Evolutionary conservation across 768 basidiomycete genomes (phyloP), one percentile per base, ranked within the genome.

Genomic region (Trametes villosa): DNA sequence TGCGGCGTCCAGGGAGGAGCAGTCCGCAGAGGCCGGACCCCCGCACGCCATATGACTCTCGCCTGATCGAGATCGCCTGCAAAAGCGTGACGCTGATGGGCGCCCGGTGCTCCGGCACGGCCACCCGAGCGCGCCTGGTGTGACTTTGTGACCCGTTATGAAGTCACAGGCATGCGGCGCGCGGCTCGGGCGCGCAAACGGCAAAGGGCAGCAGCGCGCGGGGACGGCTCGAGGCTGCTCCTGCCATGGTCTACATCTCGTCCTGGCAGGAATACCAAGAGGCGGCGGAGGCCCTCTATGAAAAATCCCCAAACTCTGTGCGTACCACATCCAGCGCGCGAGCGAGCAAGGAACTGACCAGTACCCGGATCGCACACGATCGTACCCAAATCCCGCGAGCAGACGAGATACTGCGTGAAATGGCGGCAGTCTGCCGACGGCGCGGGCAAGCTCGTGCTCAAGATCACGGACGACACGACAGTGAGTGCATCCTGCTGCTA

Each of bases 341-440:
- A 29, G n/a, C n/a, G n/a, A 31, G 12, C 22, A 15, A 45, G 48
- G 9, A 9, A 34, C 36, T 55, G 40, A 48, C 46, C 42, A 60
- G 45, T 34, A 36, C n/a, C 41, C 22, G 17, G 38, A 47, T 34
- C 12, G 24, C 29, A n/a, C n/a, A 40, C 53, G 24, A 65, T 36
- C 24, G 18, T 40, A 44, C 36, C 26, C 29, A 22, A n/a, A n/a
- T 41, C 50, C 42, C 18, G n/a, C 42, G 24, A 29, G 15, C 70
- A 98, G 96, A 84, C 91, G 24, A 85, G 96, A 41, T 97, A 96
- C 72, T 88, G 85, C 74, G 86, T 96, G 69, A 96, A 97, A 81
- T 98, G 95, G 92, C 86, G 83, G 69, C 81, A 89, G 30, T 85
- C 86, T 5, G 88, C 93, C 68, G 62, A 63, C 29, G 57, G 62